phyloP scores from a whole-genome alignment of 129 eudicot genomes.

The Ambrosia artemisiifolia region DNA sequence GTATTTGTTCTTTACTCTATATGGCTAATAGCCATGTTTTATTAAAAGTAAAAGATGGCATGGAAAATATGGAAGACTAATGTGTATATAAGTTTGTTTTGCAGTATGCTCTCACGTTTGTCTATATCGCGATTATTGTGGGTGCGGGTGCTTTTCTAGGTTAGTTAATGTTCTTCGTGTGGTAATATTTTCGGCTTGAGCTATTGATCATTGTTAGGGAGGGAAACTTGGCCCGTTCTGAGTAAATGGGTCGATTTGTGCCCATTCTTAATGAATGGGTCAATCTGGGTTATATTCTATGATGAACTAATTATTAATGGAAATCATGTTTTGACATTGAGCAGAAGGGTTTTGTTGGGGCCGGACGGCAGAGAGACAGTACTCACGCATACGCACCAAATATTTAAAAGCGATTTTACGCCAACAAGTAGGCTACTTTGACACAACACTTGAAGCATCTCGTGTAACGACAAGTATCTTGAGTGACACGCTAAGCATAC shows the following conservation, averaged over 20 bases:
- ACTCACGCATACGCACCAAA: conserved; percentile 41
- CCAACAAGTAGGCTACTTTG: conserved; percentile 56
- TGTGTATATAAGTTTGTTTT: not conserved
- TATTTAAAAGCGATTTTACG: conserved; percentile 48
- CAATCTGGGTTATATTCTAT: not conserved
- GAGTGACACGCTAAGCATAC: conserved; percentile 38
- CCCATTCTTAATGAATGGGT: too few relatives aligned
- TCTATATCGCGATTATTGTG: conserved; percentile 44
- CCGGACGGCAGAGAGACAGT: conserved; percentile 54
- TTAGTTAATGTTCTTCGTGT: conserved; percentile 24
- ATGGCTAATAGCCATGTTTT: not conserved
- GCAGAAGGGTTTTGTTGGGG: conserved; percentile 60
- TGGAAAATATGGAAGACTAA: not conserved
- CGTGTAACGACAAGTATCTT: conserved; percentile 44
- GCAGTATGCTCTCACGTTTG: conserved; percentile 42
- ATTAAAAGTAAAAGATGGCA: not conserved
- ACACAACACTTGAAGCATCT: conserved; percentile 36
- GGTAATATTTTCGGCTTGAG: not conserved
- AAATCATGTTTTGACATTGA: not conserved
- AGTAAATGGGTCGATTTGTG: not conserved
- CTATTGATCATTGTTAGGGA: not conserved
- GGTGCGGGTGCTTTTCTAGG: conserved; percentile 52
- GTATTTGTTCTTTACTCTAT: too few relatives aligned
- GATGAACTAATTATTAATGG: not conserved
- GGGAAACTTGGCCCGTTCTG: not conserved